phyloP scores from a whole-genome alignment of 495 filamentous ascomycete genomes.

The Tuber brumale region DNA sequence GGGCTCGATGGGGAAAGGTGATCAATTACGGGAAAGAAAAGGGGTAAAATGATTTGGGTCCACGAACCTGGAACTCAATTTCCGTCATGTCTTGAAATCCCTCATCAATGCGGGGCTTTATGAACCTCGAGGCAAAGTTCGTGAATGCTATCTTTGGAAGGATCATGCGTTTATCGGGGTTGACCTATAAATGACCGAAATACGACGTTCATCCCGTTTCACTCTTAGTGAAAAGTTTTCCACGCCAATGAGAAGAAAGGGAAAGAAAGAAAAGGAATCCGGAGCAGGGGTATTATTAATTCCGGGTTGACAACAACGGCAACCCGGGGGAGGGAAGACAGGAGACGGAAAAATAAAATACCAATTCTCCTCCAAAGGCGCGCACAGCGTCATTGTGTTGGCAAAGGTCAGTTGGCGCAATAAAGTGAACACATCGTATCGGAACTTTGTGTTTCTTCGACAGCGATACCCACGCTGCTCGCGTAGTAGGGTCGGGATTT shows the following conservation, averaged over 20 bases:
- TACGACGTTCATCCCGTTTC: conserved; percentile 12
- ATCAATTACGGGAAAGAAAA: conserved; percentile 10
- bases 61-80: conserved; percentile 52
- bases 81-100: conserved; percentile 73
- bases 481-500: conserved; percentile 70
- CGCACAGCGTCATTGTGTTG: conserved; percentile 86
- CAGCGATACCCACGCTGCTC: conserved; percentile 67
- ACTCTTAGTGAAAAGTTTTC: neutral
- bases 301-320: neutral
- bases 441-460: conserved; percentile 63
- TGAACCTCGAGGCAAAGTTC: conserved; percentile 61
- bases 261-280: neutral
- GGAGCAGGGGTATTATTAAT: conserved; percentile 5
- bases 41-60: conserved; percentile 4
- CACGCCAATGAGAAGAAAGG: neutral
- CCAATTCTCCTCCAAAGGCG: conserved; percentile 56
- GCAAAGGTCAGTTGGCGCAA: conserved; percentile 62
- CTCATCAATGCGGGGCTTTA: conserved; percentile 63
- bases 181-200: conserved; percentile 50
- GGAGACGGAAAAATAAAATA: conserved; percentile 42
- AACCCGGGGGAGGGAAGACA: conserved; percentile 24
- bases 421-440: conserved; percentile 83
- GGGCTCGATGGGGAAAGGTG: conserved; percentile 2
- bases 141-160: conserved; percentile 77
- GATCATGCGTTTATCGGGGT: conserved; percentile 68